A percentile compares a stretch with the other conserved stretches of the same genome.
phyloP scores from a whole-genome alignment of 2,329 filamentous ascomycete genomes.

The Colletotrichum nymphaeae region DNA sequence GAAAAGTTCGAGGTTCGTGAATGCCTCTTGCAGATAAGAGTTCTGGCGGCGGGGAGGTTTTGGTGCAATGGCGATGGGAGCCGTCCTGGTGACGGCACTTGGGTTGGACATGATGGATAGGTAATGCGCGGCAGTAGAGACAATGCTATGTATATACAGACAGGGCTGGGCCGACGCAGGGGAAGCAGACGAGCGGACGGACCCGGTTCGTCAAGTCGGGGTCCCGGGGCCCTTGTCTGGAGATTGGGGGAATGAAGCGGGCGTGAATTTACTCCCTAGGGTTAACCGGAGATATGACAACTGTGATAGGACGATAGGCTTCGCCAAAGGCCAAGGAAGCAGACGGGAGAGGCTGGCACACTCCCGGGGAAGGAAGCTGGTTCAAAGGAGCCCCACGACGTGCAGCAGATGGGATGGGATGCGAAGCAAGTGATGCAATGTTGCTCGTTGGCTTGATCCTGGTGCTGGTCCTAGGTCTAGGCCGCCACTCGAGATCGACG shows the following conservation, averaged over 20 bases:
- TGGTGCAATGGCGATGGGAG: slow-evolving; percentile 74
- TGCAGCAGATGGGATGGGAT: slow-evolving; percentile 19
- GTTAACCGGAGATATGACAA: slow-evolving; percentile 26
- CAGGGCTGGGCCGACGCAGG: slow-evolving; percentile 44
- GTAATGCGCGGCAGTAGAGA: slow-evolving; percentile 35
- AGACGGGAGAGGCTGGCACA: slow-evolving; percentile 14
- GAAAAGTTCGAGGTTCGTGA: slow-evolving; percentile 59
- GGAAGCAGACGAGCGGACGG: slow-evolving; percentile 34
- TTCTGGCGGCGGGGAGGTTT: slow-evolving; percentile 61
- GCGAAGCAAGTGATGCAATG: slow-evolving; percentile 33
- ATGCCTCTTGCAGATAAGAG: slow-evolving; percentile 59
- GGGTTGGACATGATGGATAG: slow-evolving; percentile 64
- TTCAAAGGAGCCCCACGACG: slow-evolving; percentile 25
- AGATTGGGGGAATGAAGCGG: slow-evolving; percentile 25
- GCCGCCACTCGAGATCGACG: slow-evolving; percentile 24
- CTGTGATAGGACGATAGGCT: slow-evolving; percentile 31
- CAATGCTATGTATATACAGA: slow-evolving; percentile 37
- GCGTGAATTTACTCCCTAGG: slow-evolving; percentile 23
- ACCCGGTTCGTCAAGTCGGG: slow-evolving; percentile 38
- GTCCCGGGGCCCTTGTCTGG: slow-evolving; percentile 21
- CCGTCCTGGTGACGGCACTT: slow-evolving; percentile 67
- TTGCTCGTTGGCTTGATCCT: slow-evolving; percentile 18
- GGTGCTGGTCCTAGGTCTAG: not conserved
- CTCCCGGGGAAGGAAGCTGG: slow-evolving; percentile 24
- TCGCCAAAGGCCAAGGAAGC: slow-evolving; percentile 6